These are phyloP conservation scores for Shiraia bambusicola DNA, from an alignment of 2,329 filamentous ascomycete species.

Conservation along the genomic window DNA sequence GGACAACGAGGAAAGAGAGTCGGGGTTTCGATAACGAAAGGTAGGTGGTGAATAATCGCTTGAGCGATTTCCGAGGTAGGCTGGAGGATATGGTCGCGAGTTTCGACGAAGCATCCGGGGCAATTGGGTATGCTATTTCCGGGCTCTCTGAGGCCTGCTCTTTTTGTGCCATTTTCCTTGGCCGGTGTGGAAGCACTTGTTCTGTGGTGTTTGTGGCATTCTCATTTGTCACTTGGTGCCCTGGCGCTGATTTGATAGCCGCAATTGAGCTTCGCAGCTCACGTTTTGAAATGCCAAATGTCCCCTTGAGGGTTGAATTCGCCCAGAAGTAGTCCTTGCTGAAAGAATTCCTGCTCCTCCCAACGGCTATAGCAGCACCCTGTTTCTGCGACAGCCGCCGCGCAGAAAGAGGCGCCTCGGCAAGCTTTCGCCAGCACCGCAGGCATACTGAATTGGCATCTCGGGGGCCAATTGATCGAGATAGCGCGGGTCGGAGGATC, in stretches of 20 bases:
- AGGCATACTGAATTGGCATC: conserved; percentile 36
- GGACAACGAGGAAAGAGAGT: conserved; percentile 84
- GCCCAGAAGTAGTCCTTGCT: conserved; percentile 45
- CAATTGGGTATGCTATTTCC: conserved; percentile 39
- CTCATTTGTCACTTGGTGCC: conserved; percentile 9
- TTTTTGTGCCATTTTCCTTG: conserved; percentile 34
- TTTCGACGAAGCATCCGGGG: conserved; percentile 63
- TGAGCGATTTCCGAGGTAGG: conserved; percentile 58
- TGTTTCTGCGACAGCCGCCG: conserved; percentile 29
- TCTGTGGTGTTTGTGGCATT: conserved; percentile 15
- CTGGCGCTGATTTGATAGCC: conserved; percentile 9
- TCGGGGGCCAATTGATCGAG: conserved; percentile 30
- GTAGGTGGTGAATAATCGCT: conserved; percentile 73
- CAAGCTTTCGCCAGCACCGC: conserved; percentile 38
- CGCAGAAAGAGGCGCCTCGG: conserved; percentile 19
- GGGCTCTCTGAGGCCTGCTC: conserved; percentile 22
- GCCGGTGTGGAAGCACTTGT: conserved; percentile 39
- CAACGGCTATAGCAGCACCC: conserved; percentile 31
- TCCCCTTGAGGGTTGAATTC: conserved; percentile 38
- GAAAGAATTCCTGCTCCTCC: conserved; percentile 35
- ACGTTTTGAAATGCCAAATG: conserved; percentile 30
- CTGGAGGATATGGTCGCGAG: conserved; percentile 59
- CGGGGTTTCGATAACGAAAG: conserved; percentile 95
- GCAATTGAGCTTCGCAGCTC: conserved; percentile 37
- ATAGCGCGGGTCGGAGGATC: conserved; percentile 39